Conservation (phyloP, 1,284 basidiomycete species). For the Thecaphora thlaspeos region DNA sequence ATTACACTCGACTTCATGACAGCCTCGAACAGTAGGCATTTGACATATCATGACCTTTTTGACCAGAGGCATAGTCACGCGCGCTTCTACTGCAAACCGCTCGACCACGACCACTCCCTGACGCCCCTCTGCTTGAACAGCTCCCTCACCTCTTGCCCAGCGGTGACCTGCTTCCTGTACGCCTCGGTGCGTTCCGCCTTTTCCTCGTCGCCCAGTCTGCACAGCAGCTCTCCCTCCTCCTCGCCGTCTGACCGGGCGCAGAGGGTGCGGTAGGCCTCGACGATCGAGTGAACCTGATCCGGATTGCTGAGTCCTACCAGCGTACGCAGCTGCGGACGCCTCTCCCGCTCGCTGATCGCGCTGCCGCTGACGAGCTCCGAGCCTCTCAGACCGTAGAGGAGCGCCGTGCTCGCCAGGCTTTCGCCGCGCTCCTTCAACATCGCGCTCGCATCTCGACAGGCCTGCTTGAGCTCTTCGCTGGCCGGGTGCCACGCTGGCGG, state of each 20-base stretch:
- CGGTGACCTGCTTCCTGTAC: constrained; percentile 17
- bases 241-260: constrained; percentile 7
- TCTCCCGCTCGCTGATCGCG: background rate
- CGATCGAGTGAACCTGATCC: constrained; percentile 50
- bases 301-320: constrained; percentile 52
- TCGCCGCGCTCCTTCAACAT: constrained; percentile 17
- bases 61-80: too few relatives aligned
- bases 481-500: constrained; percentile 86
- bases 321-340: constrained; percentile 34
- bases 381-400: constrained; percentile 45
- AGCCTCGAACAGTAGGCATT: too few relatives aligned
- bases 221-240: constrained; percentile 6
- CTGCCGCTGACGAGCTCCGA: constrained; percentile 12
- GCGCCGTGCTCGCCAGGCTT: constrained; percentile 41
- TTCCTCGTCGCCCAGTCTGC: background rate
- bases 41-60: too few relatives aligned
- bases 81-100: constrained; percentile 10
- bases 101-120: constrained; percentile 36
- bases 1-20: too few relatives aligned
- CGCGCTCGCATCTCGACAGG: constrained; percentile 43
- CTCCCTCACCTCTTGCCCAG: constrained; percentile 13
- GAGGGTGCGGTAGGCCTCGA: constrained; percentile 46
- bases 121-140: constrained; percentile 20
- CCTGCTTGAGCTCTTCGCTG: constrained; percentile 62
- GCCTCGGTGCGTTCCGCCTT: constrained; percentile 3